phyloP scores from a whole-genome alignment of 1,284 basidiomycete species.

The Golubevia sp. region DNA sequence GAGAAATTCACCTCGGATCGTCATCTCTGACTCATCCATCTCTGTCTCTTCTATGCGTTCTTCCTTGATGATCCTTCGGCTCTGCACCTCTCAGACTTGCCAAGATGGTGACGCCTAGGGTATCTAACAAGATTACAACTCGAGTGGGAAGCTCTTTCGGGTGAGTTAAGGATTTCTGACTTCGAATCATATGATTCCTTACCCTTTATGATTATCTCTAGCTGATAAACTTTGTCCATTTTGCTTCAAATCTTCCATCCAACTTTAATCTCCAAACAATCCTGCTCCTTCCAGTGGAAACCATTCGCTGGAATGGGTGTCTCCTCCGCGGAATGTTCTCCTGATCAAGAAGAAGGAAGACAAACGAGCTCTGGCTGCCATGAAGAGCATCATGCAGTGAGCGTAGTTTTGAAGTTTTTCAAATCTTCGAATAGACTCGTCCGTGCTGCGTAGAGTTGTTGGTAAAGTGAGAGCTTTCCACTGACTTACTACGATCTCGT shows the following conservation, averaged over 20 bases:
- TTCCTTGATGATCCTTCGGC: too few relatives aligned
- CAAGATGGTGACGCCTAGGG: conserved; percentile 30
- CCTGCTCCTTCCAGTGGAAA: conserved; percentile 36
- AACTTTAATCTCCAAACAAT: too few relatives aligned
- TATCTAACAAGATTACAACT: conserved; percentile 37
- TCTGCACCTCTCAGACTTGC: conserved; percentile 22
- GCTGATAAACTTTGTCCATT: neutral
- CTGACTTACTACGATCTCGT: neutral
- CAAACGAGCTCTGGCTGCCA: conserved; percentile 61
- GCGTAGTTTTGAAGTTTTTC: conserved; percentile 8
- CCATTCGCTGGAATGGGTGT: conserved; percentile 56
- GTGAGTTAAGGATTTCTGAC: neutral
- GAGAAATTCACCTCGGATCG: neutral
- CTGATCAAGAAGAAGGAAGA: conserved; percentile 66
- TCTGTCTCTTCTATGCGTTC: too few relatives aligned
- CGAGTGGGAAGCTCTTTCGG: conserved; percentile 44
- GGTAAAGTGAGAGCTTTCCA: neutral
- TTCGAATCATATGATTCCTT: neutral
- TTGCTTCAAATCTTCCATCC: too few relatives aligned
- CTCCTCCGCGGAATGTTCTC: conserved; percentile 62
- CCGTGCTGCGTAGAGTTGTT: conserved; percentile 54
- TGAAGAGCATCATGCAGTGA: conserved; percentile 62
- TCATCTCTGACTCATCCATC: too few relatives aligned
- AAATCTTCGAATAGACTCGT: neutral
- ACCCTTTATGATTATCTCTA: neutral